A percentile compares a stretch with the other conserved stretches of the same genome.
phyloP scores from a whole-genome alignment of 73 alveolate species.

The Blepharisma stoltei region DNA sequence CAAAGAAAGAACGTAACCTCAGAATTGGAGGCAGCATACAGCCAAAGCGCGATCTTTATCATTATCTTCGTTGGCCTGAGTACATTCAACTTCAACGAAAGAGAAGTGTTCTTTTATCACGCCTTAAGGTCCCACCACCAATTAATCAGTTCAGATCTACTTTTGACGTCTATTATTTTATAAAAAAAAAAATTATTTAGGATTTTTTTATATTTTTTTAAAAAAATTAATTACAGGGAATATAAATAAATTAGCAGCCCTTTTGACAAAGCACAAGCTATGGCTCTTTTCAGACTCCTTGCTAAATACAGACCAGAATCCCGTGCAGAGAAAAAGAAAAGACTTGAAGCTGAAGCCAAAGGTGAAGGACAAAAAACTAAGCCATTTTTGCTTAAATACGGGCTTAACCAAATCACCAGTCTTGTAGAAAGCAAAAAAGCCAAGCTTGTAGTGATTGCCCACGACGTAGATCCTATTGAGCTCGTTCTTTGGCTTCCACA shows the following conservation, averaged over 20 bases:
- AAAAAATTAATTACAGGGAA: not conserved
- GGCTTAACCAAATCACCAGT: constrained; percentile 94
- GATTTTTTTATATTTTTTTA: not conserved
- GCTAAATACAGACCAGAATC: constrained; percentile 89
- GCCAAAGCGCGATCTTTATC: constrained; percentile 89
- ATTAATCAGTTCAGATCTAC: constrained; percentile 86
- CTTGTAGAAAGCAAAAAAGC: constrained; percentile 94
- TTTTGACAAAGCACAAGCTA: constrained; percentile 57
- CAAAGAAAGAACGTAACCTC: constrained; percentile 81
- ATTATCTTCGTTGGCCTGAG: constrained; percentile 96
- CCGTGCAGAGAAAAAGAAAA: constrained; percentile 78
- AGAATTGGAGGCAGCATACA: constrained; percentile 94
- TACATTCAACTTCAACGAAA: constrained; percentile 92
- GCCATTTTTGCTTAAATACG: constrained; percentile 89
- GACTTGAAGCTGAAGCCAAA: constrained; percentile 80
- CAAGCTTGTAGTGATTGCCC: constrained; percentile 93
- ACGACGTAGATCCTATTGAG: constrained; percentile 97
- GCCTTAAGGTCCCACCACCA: constrained; percentile 95
- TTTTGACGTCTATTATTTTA: too few relatives aligned
- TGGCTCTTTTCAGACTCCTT: constrained; percentile 66
- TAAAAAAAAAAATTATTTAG: not conserved
- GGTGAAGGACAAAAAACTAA: constrained; percentile 70
- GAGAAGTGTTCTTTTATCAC: constrained; percentile 88
- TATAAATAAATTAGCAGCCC: not conserved
- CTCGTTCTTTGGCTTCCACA: constrained; percentile 93